Percentiles rank a stretch among this genome's conserved stretches.
These are phyloP conservation scores for Halenospora varia DNA, from an alignment of 495 filamentous ascomycete genomes.

Conservation along the genomic window DNA sequence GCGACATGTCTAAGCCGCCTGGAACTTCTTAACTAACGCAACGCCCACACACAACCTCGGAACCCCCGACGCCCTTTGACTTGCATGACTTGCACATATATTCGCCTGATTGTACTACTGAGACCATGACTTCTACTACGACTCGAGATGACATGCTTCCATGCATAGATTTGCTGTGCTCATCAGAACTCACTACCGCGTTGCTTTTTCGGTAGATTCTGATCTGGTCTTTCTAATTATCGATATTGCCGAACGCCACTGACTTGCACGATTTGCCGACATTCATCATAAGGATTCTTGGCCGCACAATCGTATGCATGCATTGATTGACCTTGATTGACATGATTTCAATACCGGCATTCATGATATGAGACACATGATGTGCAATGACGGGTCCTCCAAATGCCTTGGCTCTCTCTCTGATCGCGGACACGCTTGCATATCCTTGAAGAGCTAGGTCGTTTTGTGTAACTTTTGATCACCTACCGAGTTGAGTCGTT, in stretches of 20 bases:
- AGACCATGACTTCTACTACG: slow-evolving; percentile 23
- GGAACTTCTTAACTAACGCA: slow-evolving; percentile 28
- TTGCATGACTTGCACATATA: slow-evolving; percentile 23
- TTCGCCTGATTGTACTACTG: slow-evolving; percentile 23
- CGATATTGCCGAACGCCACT: no score
- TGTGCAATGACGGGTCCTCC: slow-evolving; percentile 5
- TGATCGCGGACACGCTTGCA: no score
- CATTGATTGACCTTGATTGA: slow-evolving; percentile 21
- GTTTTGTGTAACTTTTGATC: no score
- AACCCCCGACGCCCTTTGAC: slow-evolving; percentile 16
- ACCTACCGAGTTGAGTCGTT: no score
- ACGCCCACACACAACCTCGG: slow-evolving; percentile 8
- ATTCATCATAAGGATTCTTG: neutral
- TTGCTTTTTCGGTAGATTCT: no score
- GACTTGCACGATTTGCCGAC: slow-evolving; percentile 14
- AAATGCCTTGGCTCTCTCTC: neutral
- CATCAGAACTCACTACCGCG: no score
- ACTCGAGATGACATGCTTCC: slow-evolving; percentile 24
- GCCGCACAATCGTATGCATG: neutral
- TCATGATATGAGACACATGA: slow-evolving; percentile 10
- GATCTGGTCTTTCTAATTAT: no score
- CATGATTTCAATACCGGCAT: slow-evolving; percentile 13
- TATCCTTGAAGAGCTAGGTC: neutral
- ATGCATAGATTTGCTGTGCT: slow-evolving; percentile 12
- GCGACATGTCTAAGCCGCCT: slow-evolving; percentile 25